phyloP scores from a whole-genome alignment of 768 basidiomycete species.

The Dacryopinax primogenitus region DNA sequence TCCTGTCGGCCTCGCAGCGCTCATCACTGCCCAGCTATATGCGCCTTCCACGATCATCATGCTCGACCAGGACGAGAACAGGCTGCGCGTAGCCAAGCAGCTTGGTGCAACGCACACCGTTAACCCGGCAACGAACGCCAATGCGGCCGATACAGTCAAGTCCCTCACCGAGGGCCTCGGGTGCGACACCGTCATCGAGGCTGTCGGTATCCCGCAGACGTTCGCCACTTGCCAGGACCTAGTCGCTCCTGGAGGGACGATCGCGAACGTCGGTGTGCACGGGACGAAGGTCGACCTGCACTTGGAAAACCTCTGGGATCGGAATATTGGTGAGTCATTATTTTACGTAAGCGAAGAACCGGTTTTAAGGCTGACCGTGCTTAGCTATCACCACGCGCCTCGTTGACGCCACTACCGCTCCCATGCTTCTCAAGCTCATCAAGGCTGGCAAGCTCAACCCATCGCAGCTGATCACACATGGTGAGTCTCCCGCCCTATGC shows the following conservation, averaged over 20 bases:
- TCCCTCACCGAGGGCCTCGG: neutral
- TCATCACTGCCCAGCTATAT: constrained; percentile 1
- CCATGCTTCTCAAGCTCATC: neutral
- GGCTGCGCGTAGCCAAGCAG: neutral
- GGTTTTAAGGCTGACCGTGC: neutral
- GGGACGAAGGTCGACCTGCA: neutral
- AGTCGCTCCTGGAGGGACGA: neutral
- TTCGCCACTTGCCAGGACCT: neutral
- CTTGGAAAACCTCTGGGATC: neutral
- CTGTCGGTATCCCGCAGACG: neutral
- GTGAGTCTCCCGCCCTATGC: neutral
- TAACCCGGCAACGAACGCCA: neutral
- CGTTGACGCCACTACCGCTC: neutral
- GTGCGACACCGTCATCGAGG: neutral
- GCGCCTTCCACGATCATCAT: neutral
- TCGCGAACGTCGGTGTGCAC: constrained; percentile 1
- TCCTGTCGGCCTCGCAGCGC: neutral
- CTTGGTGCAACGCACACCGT: neutral
- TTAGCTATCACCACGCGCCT: neutral
- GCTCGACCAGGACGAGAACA: neutral
- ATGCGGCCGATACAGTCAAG: neutral
- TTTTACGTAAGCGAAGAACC: neutral
- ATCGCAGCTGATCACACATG: neutral
- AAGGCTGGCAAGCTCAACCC: neutral
- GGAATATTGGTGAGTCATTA: neutral